Evolutionary conservation across 768 basidiomycete genomes (phyloP), one percentile per base, ranked within the genome.

Genomic region (Naganishia kalamii): DNA sequence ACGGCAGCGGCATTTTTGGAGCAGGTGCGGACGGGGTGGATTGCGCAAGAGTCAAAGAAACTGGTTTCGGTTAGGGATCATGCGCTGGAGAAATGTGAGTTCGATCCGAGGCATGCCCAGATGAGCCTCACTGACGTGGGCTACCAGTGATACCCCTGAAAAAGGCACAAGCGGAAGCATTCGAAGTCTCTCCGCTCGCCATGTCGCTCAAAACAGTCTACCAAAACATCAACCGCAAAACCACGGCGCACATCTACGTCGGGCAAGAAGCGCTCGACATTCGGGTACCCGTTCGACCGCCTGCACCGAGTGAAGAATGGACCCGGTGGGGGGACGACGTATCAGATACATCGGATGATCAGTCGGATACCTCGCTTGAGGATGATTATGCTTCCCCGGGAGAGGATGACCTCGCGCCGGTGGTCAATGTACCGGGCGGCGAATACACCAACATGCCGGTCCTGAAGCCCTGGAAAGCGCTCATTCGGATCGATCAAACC

Each of bases 1-100:
- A 91, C 93, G 1, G 96, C 94, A 6, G 91, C 93, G 10, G 81
- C 97, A 47, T 93, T 88, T 70, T 89, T 91, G 74, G 88, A 96
- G 73, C 94, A 99, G 78, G 87, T 90, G 4, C 77, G 87, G 59
- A 85, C 86, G 33, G 88, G 88, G 72, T 97, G 88, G 77, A 88
- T 99, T 1, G 90, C 92, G 67, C 77, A 79, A 47, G 88, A 97
- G 74, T 89, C 88, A 33, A 88, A 89, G 62, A 76, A 79, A 13
- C 81, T 97, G 19, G 83, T 85, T 21, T 75, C 84, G 13, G 77
- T 92, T 51, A 86, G 87, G 69, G 92, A 94, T 49, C 82, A 83
- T 4, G 87, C 82, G 67, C 80, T 86, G 32, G 65, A 69, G n/a
- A 74, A 77, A 17, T 70, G 75, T 77, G 65, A 68, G 76, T 73